Evolutionary conservation across 345 rosid genomes (phyloP), one percentile per base, ranked within the genome.

Genomic region (Citropsis articulata): DNA sequence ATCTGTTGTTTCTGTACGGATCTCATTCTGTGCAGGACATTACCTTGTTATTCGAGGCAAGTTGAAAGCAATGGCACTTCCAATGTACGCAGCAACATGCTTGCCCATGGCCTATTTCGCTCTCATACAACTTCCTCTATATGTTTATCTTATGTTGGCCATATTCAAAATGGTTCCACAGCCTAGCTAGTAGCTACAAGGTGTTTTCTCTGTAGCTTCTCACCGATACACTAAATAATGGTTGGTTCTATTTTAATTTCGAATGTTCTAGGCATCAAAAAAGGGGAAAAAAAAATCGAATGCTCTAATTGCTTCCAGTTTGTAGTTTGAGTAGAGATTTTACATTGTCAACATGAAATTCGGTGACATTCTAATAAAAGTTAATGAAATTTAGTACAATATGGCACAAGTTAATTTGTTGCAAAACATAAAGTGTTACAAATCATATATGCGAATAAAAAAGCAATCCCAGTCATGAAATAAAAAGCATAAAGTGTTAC

Each of bases 1-100:
- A 21, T 80, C 85, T 4, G 66, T 85, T 63, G 77, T 55, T 48
- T 63, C 78, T 7, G 75, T 85, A 18, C 25, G 80, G 63, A 59
- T 75, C 55, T 80, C 80, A 9, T 82, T 82, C 62, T 85, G 87
- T 36, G 67, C 81, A 2, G 81, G 80, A 35, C 85, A 85, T 80
- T 79, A 55, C 66, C 75, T 82, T n/a, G 66, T 82, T 12, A 65
- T 85, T 8, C 45, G 48, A 53, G 69, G 66, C 9, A 42, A 10
- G 2, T 10, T 78, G 3, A 84, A 31, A 36, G 2, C 8, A 8
- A 12, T 24, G 7, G 40, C 68, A 2, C 18, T 14, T 30, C 80
- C 83, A 6, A 71, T 81, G 3, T 76, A 71, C 27, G 42, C 45
- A 12, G 62, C 63, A 25, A 78, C 75, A 22, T 69, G 61, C 69